Conservation (phyloP, 257 asterid genomes). For the Solanum clarkiae region DNA sequence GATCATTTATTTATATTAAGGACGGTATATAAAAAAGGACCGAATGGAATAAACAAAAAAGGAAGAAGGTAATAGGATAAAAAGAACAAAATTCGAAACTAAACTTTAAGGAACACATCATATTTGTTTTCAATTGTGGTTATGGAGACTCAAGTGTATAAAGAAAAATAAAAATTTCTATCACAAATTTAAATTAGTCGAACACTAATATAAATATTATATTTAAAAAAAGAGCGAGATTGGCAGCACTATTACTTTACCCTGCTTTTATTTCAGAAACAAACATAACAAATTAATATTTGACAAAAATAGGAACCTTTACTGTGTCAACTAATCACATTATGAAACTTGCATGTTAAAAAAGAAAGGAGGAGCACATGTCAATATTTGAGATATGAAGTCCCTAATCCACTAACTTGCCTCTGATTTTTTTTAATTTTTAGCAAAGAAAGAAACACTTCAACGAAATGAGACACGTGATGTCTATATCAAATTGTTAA, state of each 20-base stretch:
- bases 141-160: neutral
- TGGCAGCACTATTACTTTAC: neutral
- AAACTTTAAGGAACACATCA: neutral
- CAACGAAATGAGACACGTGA: neutral
- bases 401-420: too few relatives aligned
- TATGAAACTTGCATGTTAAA: too few relatives aligned
- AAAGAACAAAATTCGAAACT: neutral
- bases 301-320: neutral
- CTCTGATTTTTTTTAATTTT: too few relatives aligned
- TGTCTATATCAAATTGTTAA: neutral
- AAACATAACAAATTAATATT: neutral
- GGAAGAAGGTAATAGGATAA: too few relatives aligned
- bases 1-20: too few relatives aligned
- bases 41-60: neutral
- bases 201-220: too few relatives aligned
- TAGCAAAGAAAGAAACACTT: neutral
- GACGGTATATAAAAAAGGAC: too few relatives aligned
- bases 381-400: too few relatives aligned
- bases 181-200: too few relatives aligned
- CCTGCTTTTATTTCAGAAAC: neutral
- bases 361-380: too few relatives aligned
- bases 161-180: neutral
- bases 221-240: too few relatives aligned
- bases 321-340: neutral
- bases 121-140: neutral